Conservation (phyloP, 2,329 filamentous ascomycete genomes). For the Diaporthe sp. region DNA sequence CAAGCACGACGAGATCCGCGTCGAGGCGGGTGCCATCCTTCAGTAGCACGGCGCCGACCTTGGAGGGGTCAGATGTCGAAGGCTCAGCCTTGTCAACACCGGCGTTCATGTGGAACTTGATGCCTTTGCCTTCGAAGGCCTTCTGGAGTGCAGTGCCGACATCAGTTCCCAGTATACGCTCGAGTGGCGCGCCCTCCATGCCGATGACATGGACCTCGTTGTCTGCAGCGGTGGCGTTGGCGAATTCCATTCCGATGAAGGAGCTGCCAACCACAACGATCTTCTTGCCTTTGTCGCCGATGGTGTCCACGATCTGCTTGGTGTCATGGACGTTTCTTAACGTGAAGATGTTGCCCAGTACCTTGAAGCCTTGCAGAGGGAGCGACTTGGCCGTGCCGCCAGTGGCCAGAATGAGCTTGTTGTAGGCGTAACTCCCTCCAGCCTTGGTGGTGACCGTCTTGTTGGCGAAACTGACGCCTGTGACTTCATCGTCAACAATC, state of each 20-base stretch:
- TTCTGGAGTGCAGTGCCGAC: conserved; percentile 87
- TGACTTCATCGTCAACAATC: conserved; percentile 76
- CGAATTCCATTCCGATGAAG: conserved; percentile 99
- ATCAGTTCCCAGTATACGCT: conserved; percentile 85
- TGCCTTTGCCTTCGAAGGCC: conserved; percentile 84
- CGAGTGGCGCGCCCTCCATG: conserved; percentile 87
- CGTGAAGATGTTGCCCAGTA: conserved; percentile 88
- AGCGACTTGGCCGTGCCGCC: conserved; percentile 84
- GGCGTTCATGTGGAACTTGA: conserved; percentile 89
- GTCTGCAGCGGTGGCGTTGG: conserved; percentile 82
- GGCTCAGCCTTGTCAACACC: conserved; percentile 87
- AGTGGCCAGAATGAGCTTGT: conserved; percentile 90
- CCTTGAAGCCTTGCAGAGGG: conserved; percentile 88
- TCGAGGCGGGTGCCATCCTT: conserved; percentile 88
- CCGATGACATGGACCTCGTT: conserved; percentile 91
- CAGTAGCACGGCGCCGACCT: conserved; percentile 84
- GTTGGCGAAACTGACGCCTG: conserved; percentile 79
- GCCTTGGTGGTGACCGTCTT: conserved; percentile 83
- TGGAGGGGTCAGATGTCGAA: conserved; percentile 74
- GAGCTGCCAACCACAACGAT: conserved; percentile 92
- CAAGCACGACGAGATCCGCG: conserved; percentile 91
- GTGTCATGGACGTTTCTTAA: conserved; percentile 84
- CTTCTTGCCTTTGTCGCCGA: conserved; percentile 89
- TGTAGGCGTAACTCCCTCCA: conserved; percentile 81
- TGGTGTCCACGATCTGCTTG: conserved; percentile 82